These are phyloP conservation scores for Fusarium vanettenii DNA, from an alignment of 2,329 filamentous ascomycete species.

Conservation along the genomic window DNA sequence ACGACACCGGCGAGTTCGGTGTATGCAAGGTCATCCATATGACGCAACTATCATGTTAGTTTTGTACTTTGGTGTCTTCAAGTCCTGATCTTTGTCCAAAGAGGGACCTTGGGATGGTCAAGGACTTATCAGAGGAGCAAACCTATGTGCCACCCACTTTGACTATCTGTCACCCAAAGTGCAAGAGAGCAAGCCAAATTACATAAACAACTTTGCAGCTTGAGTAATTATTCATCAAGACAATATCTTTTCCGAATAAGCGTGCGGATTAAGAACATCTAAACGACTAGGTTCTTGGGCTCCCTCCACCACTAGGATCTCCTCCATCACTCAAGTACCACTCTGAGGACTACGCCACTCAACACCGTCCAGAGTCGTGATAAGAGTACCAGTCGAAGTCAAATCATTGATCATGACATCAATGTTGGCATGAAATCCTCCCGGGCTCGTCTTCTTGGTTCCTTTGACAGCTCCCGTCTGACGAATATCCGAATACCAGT, in stretches of 20 bases:
- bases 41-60: background rate
- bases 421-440: constrained; percentile 8
- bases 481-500: constrained; percentile 54
- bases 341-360: background rate
- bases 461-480: constrained; percentile 45
- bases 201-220: too few relatives aligned
- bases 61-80: background rate
- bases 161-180: too few relatives aligned
- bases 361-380: constrained; percentile 8
- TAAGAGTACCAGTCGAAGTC: constrained; percentile 19
- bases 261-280: too few relatives aligned
- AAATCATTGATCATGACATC: constrained; percentile 21
- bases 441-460: constrained; percentile 51
- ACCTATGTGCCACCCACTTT: background rate
- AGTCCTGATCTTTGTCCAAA: background rate
- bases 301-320: background rate
- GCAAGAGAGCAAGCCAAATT: too few relatives aligned
- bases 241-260: too few relatives aligned
- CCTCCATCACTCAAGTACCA: background rate
- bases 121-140: background rate
- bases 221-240: too few relatives aligned
- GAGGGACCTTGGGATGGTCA: background rate
- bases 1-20: background rate
- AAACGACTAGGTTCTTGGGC: background rate
- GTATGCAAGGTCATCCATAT: background rate